Conservation (phyloP, 2,329 filamentous ascomycete genomes). For the Septoria linicola region DNA sequence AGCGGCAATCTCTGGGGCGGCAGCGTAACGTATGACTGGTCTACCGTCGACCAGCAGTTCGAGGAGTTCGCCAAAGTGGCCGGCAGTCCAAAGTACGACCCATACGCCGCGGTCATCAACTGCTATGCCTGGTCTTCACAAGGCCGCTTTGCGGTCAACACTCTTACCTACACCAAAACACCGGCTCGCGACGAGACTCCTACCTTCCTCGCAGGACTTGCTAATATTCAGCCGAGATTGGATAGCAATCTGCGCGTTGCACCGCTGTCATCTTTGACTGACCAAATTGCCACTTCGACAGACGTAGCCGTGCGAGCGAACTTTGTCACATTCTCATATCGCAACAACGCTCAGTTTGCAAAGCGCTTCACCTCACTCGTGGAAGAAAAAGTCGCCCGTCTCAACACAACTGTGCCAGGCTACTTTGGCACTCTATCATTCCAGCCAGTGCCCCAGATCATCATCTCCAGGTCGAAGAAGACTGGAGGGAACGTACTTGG, state of each 20-base stretch:
- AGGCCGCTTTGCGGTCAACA: background rate
- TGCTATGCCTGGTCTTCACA: background rate
- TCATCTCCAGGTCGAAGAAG: background rate
- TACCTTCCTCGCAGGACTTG: background rate
- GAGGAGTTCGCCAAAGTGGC: background rate
- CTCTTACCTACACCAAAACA: slow-evolving; percentile 4
- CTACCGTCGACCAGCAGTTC: background rate
- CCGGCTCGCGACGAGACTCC: slow-evolving; percentile 3
- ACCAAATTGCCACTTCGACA: background rate
- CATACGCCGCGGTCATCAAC: slow-evolving; percentile 29
- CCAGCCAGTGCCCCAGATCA: slow-evolving; percentile 3
- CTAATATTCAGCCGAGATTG: slow-evolving; percentile 1
- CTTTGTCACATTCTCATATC: slow-evolving; percentile 8
- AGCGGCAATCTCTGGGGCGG: slow-evolving; percentile 16
- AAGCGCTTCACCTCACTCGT: slow-evolving; percentile 1
- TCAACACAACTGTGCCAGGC: background rate
- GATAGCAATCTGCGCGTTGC: background rate
- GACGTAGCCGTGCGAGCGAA: background rate
- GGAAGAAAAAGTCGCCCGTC: background rate
- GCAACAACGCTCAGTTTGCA: background rate
- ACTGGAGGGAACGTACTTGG: slow-evolving; percentile 9
- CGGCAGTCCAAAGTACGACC: slow-evolving; percentile 46
- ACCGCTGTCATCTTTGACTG: slow-evolving; percentile 5
- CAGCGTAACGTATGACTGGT: background rate
- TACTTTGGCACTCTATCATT: background rate